Percentiles rank a stretch among this genome's conserved stretches.
phyloP scores from a whole-genome alignment of 805 yeast genomes.

The Saturnispora bothae region DNA sequence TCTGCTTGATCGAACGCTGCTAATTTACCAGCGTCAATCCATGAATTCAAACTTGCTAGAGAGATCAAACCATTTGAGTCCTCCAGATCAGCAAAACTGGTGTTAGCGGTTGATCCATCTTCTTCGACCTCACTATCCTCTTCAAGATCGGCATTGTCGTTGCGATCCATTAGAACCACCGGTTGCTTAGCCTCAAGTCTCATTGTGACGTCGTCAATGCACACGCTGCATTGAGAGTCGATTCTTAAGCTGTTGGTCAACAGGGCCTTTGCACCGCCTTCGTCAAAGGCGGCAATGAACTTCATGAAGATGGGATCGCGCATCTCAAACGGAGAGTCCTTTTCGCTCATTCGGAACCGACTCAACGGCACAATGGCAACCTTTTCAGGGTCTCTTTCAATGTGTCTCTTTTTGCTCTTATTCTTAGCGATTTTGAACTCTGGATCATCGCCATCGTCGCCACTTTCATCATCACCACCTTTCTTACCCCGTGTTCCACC shows the following conservation, averaged over 20 bases:
- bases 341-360: conserved; percentile 12
- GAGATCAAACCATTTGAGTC: neutral
- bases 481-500: neutral
- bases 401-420: conserved; percentile 14
- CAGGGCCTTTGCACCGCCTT: conserved; percentile 70
- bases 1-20: neutral
- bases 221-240: conserved; percentile 43
- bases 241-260: conserved; percentile 49
- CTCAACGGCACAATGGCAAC: conserved; percentile 20
- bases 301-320: conserved; percentile 64
- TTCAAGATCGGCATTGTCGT: too few relatives aligned
- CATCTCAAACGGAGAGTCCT: conserved; percentile 4
- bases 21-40: neutral
- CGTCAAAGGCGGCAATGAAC: conserved; percentile 69
- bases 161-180: too few relatives aligned
- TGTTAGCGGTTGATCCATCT: neutral
- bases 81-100: neutral
- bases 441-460: conserved; percentile 19
- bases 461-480: conserved; percentile 11
- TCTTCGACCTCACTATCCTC: neutral
- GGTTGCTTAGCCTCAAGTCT: too few relatives aligned
- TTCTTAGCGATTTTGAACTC: conserved; percentile 15
- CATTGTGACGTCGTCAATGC: conserved; percentile 48
- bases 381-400: conserved; percentile 8
- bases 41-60: neutral